A percentile compares a stretch with the other conserved stretches of the same genome.
These are phyloP conservation scores for Rosa chinensis DNA, from an alignment of 306 rosid species.

Conservation along the genomic window DNA sequence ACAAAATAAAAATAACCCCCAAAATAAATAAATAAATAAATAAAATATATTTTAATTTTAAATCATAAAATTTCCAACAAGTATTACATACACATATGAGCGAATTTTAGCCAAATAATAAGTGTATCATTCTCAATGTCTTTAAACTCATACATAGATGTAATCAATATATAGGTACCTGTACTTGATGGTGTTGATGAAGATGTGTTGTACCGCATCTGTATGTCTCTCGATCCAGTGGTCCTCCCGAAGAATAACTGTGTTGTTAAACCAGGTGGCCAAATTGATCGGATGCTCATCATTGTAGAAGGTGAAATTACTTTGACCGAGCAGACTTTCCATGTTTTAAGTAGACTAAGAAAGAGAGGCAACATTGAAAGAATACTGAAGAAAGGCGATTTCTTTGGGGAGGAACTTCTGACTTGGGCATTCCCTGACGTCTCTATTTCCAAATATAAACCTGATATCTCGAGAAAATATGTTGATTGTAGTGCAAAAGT, in stretches of 20 bases:
- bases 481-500: not conserved
- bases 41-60: no score
- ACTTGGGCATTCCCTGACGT: conserved; percentile 4
- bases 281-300: conserved; percentile 15
- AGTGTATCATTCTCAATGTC: not conserved
- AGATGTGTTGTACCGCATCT: not conserved
- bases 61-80: no score
- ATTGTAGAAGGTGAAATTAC: not conserved
- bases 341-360: not conserved
- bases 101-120: not conserved
- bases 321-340: not conserved
- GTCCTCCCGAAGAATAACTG: not conserved
- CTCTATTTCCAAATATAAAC: conserved; percentile 1
- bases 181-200: not conserved
- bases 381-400: not conserved
- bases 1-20: no score
- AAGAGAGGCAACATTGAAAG: not conserved
- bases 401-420: not conserved
- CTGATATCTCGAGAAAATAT: not conserved
- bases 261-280: not conserved
- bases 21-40: no score
- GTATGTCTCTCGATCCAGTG: not conserved
- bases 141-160: not conserved
- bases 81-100: not conserved
- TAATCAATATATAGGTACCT: not conserved